Conservation (phyloP, 257 asterid genomes). For the Misopates orontium region DNA sequence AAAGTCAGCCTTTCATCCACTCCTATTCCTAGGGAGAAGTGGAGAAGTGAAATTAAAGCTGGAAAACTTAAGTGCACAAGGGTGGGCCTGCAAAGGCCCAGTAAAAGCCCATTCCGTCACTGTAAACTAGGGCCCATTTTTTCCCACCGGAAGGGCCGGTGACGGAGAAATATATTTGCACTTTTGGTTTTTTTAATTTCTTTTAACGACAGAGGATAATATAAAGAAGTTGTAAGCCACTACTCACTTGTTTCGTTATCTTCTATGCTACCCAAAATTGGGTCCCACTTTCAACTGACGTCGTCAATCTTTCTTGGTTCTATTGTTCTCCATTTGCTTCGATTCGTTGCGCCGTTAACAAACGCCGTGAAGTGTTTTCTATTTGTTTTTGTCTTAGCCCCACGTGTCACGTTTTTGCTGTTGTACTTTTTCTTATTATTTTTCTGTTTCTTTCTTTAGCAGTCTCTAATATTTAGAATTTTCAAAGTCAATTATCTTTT, state of each 20-base stretch:
- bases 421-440: not conserved
- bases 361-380: constrained; percentile 23
- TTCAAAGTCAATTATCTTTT: no score
- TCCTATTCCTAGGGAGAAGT: constrained; percentile 7
- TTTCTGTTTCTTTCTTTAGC: not conserved
- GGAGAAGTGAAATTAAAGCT: constrained; percentile 16
- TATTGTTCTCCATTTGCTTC: not conserved
- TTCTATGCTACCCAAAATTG: constrained; percentile 10
- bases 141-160: constrained; percentile 37
- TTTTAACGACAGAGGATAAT: constrained; percentile 9
- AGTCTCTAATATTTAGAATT: no score
- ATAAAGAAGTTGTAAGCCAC: constrained; percentile 28
- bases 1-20: not conserved
- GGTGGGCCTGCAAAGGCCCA: constrained; percentile 29
- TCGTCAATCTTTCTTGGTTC: constrained; percentile 25
- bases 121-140: not conserved
- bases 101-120: constrained; percentile 24
- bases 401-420: constrained; percentile 10
- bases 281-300: constrained; percentile 27
- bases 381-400: not conserved
- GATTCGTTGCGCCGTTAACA: not conserved
- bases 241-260: constrained; percentile 24
- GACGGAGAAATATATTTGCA: constrained; percentile 17
- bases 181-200: not conserved
- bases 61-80: not conserved